A percentile compares a stretch with the other conserved stretches of the same genome.
Conservation (phyloP, 345 rosid species). For the Lepidium africanum region DNA sequence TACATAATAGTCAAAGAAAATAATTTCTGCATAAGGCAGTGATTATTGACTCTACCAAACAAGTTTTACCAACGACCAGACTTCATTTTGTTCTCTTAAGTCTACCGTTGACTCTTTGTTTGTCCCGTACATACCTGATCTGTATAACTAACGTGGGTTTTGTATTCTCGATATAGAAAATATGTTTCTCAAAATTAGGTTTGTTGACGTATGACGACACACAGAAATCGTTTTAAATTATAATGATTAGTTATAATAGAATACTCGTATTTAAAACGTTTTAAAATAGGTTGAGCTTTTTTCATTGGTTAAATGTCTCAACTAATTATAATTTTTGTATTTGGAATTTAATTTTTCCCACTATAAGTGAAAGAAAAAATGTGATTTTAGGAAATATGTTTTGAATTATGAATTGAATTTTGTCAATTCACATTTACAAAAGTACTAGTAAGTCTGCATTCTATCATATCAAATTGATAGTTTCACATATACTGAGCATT, state of each 20-base stretch:
- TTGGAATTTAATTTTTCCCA: too few species aligned
- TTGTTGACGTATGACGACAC: too few species aligned
- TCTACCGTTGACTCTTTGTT: conserved; percentile 15
- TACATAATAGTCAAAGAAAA: too few species aligned
- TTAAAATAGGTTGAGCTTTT: background rate
- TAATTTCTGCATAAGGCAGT: background rate
- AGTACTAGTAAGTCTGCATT: background rate
- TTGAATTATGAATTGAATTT: too few species aligned
- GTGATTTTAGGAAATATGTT: too few species aligned
- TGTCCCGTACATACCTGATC: background rate
- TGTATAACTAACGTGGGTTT: background rate
- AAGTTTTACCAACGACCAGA: conserved; percentile 8
- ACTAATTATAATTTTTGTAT: too few species aligned
- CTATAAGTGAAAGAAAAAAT: too few species aligned
- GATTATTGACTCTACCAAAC: background rate
- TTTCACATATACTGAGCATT: background rate
- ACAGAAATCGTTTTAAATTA: too few species aligned
- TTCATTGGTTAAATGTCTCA: too few species aligned
- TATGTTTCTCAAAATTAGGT: background rate
- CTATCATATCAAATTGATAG: background rate
- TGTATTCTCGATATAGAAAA: background rate
- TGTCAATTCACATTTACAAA: too few species aligned
- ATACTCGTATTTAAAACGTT: background rate
- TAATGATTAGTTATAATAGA: background rate
- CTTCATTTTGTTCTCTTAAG: background rate